A percentile compares a stretch with the other conserved stretches of the same genome.
Evolutionary conservation across 2,329 filamentous ascomycete genomes (phyloP).

Genomic region (Cytospora piceae): DNA sequence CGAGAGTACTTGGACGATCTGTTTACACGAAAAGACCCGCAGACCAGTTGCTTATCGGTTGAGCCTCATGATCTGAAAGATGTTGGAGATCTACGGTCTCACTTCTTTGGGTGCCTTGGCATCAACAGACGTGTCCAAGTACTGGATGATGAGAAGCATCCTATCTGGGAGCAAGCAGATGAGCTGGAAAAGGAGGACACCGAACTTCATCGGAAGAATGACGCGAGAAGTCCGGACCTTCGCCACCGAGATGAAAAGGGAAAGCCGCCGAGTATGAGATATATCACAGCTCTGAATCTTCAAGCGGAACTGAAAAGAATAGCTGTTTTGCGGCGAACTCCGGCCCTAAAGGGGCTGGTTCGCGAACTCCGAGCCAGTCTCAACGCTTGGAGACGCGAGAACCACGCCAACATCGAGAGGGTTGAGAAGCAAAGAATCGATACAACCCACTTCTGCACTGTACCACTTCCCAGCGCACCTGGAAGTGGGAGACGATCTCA

Average conservation of each 20-base stretch:
- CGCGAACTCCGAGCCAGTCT: constrained; percentile 16
- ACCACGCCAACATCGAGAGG: neutral
- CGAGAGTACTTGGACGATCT: neutral
- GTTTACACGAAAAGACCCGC: neutral
- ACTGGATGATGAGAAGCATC: neutral
- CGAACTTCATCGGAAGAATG: constrained; percentile 2
- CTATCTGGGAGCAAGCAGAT: constrained; percentile 14
- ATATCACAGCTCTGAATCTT: constrained; percentile 21
- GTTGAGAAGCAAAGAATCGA: constrained; percentile 5
- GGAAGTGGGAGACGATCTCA: neutral
- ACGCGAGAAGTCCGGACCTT: neutral
- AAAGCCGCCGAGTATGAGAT: constrained; percentile 18
- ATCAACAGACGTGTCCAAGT: constrained; percentile 17
- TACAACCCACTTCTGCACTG: constrained; percentile 4
- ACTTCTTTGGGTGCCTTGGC: constrained; percentile 24
- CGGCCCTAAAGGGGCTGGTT: constrained; percentile 13
- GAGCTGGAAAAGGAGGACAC: constrained; percentile 13
- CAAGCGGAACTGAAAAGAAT: constrained; percentile 24
- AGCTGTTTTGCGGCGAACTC: constrained; percentile 19
- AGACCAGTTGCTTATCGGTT: constrained; percentile 16
- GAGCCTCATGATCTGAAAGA: constrained; percentile 12
- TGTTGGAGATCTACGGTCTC: constrained; percentile 9
- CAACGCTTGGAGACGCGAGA: constrained; percentile 9
- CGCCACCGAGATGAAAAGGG: neutral
- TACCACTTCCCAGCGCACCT: neutral